Evolutionary conservation across 169 alveolate species (phyloP), one percentile per base, ranked within the genome.

Genomic region (Cryptosporidium canis): DNA sequence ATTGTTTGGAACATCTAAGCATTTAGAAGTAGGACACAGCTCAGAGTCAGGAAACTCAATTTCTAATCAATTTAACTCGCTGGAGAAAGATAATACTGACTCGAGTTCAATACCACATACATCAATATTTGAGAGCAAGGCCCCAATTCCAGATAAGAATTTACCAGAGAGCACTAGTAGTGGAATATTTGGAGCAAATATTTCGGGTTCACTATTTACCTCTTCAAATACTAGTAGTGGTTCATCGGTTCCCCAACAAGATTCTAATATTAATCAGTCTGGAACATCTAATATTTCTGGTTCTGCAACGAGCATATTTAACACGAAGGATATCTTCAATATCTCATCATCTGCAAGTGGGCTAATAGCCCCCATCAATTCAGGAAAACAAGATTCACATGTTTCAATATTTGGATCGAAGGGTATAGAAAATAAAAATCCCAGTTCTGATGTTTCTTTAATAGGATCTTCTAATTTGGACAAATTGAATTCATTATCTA

Each of bases 1-100:
- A 31, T 31, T 70, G 11, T 70, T 53, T 51, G 84, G 84, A 33
- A 27, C 53, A 2, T 48, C 84, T 18, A 70, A 70, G 12, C n/a
- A 24, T 33, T 21, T 61, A 4, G 68, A 61, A 21, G 55, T 2
- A 45, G 68, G 31, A 31, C 24, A 29, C n/a, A 31, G 27, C 33
- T n/a, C 0, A 61, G 45, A 29, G 18, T 0, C 37, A 61, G 68
- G 31, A 61, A 61, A 61, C 6, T 31, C 68, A 0, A 3, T 35
- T 35, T 61, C 68, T 29, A 9, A 48, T 29, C 18, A n/a, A 0
- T 14, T 7, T 48, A 16, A 5, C 3, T 3, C 11, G 4, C 0
- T 14, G 4, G 48, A 48, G 53, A 35, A 48, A 0, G 45, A 24
- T 21, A 70, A 5, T 27, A 51, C 53, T 48, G 66, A 47, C 16